These are phyloP conservation scores for Esteya vermicola DNA, from an alignment of 2,329 filamentous ascomycete species.

Conservation along the genomic window DNA sequence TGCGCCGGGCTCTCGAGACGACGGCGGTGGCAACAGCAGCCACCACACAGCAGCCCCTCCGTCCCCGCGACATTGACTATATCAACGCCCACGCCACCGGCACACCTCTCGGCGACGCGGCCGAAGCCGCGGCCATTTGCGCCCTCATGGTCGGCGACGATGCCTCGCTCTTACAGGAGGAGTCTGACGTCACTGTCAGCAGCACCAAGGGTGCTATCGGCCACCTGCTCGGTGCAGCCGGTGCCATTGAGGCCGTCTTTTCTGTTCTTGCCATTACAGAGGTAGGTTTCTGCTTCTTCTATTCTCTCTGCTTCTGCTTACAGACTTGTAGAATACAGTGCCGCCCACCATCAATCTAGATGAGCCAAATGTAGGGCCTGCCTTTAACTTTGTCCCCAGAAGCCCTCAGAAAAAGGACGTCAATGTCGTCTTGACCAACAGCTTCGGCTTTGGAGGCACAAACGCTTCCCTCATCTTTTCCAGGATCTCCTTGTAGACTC, in stretches of 20 bases:
- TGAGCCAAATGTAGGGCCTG: slow-evolving; percentile 48
- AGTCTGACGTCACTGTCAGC: slow-evolving; percentile 63
- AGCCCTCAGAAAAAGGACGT: slow-evolving; percentile 56
- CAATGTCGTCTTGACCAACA: slow-evolving; percentile 73
- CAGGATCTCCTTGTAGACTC: no score
- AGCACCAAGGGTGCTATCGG: slow-evolving; percentile 91
- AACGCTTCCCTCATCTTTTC: slow-evolving; percentile 81
- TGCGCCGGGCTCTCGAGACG: slow-evolving; percentile 68
- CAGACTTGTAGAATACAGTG: slow-evolving; percentile 47
- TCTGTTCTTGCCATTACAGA: slow-evolving; percentile 65
- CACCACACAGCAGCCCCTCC: no score
- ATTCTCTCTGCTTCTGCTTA: neutral
- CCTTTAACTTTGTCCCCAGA: slow-evolving; percentile 76
- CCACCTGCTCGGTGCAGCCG: slow-evolving; percentile 81
- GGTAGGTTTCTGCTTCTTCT: slow-evolving; percentile 33
- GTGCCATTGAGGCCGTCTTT: slow-evolving; percentile 81
- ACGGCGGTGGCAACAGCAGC: no score
- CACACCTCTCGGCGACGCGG: slow-evolving; percentile 71
- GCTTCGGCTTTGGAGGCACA: slow-evolving; percentile 94
- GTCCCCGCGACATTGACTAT: slow-evolving; percentile 65
- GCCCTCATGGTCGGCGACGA: slow-evolving; percentile 60
- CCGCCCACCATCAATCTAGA: slow-evolving; percentile 80
- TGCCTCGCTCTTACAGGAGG: slow-evolving; percentile 35
- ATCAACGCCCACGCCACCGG: slow-evolving; percentile 93
- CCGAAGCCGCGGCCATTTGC: slow-evolving; percentile 75